These are phyloP conservation scores for Talaromyces albobiverticillius DNA, from an alignment of 2,329 filamentous ascomycete genomes.

Conservation along the genomic window DNA sequence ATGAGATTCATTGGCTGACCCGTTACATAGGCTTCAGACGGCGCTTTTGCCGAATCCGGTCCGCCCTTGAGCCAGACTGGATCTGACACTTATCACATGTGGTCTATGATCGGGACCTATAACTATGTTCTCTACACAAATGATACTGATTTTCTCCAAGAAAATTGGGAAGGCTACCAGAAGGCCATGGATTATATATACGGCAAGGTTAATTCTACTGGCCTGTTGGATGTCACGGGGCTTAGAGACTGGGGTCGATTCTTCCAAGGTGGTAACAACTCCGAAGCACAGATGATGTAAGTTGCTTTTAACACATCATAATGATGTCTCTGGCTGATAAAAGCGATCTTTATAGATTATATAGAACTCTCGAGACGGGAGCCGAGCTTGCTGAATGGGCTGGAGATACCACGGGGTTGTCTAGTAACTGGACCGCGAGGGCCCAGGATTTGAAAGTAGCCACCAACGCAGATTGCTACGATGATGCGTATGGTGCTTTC, in stretches of 20 bases:
- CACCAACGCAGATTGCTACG: conserved; percentile 51
- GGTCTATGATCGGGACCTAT: conserved; percentile 57
- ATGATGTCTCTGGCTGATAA: neutral
- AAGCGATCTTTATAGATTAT: conserved; percentile 34
- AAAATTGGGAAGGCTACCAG: conserved; percentile 50
- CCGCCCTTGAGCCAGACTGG: conserved; percentile 32
- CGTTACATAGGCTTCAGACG: conserved; percentile 23
- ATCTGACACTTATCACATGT: conserved; percentile 43
- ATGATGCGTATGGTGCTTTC: conserved; percentile 49
- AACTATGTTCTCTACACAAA: conserved; percentile 58
- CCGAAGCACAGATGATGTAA: conserved; percentile 51
- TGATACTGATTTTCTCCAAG: conserved; percentile 47
- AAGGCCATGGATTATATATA: conserved; percentile 48
- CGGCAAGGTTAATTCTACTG: conserved; percentile 43
- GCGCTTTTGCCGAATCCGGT: conserved; percentile 34
- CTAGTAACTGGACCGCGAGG: conserved; percentile 39
- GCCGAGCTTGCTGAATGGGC: conserved; percentile 50
- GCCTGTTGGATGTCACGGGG: conserved; percentile 51
- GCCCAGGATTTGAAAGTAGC: conserved; percentile 43
- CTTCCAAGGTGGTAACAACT: conserved; percentile 51
- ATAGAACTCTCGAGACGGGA: conserved; percentile 54
- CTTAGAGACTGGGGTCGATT: conserved; percentile 52
- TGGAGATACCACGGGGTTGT: conserved; percentile 39
- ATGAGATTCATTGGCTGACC: no score
- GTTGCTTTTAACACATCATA: conserved; percentile 1